These are phyloP conservation scores for Thelephora ganbajun DNA, from an alignment of 768 basidiomycete genomes.

Conservation along the genomic window DNA sequence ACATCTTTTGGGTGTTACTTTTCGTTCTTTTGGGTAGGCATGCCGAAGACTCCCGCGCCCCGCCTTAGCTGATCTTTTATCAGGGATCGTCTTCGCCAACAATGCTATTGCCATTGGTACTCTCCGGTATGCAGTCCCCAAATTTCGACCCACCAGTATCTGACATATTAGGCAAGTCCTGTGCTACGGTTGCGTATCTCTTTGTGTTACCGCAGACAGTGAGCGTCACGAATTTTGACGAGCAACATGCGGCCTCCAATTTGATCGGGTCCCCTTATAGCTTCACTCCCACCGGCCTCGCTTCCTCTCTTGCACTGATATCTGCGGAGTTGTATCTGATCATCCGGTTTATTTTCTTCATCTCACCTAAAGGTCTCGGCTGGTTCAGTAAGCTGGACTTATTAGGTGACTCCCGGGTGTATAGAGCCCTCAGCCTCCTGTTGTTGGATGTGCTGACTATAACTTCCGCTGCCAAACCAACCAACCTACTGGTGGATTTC, in stretches of 20 bases:
- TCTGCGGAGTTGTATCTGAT: constrained; percentile 24
- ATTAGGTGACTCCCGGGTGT: constrained; percentile 18
- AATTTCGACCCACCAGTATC: not conserved
- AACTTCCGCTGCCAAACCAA: constrained; percentile 20
- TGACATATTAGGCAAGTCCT: constrained; percentile 7
- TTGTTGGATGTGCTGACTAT: constrained; percentile 28
- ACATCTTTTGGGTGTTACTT: constrained; percentile 17
- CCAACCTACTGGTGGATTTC: constrained; percentile 25
- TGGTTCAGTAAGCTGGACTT: constrained; percentile 7
- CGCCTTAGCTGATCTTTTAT: not conserved
- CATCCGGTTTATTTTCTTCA: constrained; percentile 17
- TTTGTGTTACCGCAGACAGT: constrained; percentile 21
- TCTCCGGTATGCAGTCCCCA: constrained; percentile 14
- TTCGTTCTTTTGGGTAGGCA: constrained; percentile 23
- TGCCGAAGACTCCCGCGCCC: not conserved
- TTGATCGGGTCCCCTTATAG: constrained; percentile 15
- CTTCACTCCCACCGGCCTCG: constrained; percentile 24
- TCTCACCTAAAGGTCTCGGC: constrained; percentile 11
- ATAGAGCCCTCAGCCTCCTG: constrained; percentile 25
- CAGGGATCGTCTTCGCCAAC: constrained; percentile 26
- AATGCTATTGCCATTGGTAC: constrained; percentile 25
- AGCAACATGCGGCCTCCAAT: not conserved
- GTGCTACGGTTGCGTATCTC: constrained; percentile 11
- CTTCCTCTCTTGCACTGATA: constrained; percentile 21
- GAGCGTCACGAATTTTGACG: not conserved